Percentiles rank a stretch among this genome's conserved stretches.
Conservation (phyloP, 495 filamentous ascomycete genomes). For the Cercophora scortea region DNA sequence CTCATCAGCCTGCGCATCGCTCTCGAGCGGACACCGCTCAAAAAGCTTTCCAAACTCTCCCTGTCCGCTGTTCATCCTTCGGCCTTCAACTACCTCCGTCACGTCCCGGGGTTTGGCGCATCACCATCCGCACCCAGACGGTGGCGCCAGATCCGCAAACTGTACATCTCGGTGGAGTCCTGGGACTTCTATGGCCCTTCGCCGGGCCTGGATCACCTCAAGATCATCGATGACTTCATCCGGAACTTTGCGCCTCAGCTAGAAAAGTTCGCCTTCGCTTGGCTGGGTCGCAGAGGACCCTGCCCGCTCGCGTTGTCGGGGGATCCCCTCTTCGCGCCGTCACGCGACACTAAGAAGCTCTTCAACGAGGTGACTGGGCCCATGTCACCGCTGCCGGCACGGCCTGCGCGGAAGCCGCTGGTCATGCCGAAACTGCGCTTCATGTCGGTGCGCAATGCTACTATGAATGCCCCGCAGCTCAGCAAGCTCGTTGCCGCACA, state of each 20-base stretch:
- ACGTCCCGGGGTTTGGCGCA: conserved; percentile 56
- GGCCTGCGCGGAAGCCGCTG: conserved; percentile 39
- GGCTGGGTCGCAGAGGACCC: conserved; percentile 59
- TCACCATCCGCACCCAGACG: conserved; percentile 53
- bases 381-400: conserved; percentile 40
- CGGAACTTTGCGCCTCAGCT: conserved; percentile 53
- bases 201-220: conserved; percentile 60
- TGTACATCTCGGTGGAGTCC: conserved; percentile 59
- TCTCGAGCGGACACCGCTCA: conserved; percentile 57
- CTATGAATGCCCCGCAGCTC: conserved; percentile 60
- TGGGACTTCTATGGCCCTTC: conserved; percentile 48
- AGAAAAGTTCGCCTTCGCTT: conserved; percentile 58
- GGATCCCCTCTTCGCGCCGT: conserved; percentile 51
- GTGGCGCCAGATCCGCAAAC: conserved; percentile 65
- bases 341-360: conserved; percentile 40
- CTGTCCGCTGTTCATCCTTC: conserved; percentile 60
- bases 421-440: conserved; percentile 51
- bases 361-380: conserved; percentile 47
- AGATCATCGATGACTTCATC: conserved; percentile 66
- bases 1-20: conserved; percentile 73
- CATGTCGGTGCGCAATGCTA: conserved; percentile 58
- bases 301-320: conserved; percentile 58
- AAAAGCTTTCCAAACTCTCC: conserved; percentile 52
- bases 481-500: conserved; percentile 52
- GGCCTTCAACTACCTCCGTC: conserved; percentile 62